These are phyloP conservation scores for Tulasnella calospora DNA, from an alignment of 768 basidiomycete genomes.

Conservation along the genomic window DNA sequence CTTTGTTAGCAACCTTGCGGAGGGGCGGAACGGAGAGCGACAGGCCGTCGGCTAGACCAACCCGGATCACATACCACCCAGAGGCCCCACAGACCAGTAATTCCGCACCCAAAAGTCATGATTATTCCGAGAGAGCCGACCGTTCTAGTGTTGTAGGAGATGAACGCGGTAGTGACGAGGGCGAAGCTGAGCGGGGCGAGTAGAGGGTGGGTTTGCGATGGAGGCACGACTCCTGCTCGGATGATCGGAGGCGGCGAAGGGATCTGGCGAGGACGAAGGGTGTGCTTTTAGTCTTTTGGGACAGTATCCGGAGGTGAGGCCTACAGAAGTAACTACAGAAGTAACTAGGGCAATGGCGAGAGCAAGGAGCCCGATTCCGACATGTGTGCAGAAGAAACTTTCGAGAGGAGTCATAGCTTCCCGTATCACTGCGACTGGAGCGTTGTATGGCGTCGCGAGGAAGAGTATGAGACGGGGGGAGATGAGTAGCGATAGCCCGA, in stretches of 20 bases:
- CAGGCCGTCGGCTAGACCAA: too few relatives aligned
- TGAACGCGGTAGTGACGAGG: constrained; percentile 51
- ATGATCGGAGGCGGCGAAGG: constrained; percentile 32
- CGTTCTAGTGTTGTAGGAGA: constrained; percentile 54
- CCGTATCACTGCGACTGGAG: constrained; percentile 33
- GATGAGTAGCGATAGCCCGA: constrained; percentile 43
- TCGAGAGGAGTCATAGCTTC: constrained; percentile 61
- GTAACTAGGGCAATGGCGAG: constrained; percentile 54
- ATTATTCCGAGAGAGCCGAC: constrained; percentile 55
- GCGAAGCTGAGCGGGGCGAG: constrained; percentile 56
- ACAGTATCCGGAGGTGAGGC: constrained; percentile 16
- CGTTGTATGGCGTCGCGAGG: constrained; percentile 45
- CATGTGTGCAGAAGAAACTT: constrained; percentile 58
- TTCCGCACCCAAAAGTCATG: constrained; percentile 48
- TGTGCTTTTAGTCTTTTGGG: constrained; percentile 13
- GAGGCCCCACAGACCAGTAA: constrained; percentile 60
- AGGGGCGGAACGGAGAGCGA: neutral
- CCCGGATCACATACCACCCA: constrained; percentile 58
- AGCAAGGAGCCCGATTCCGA: constrained; percentile 57
- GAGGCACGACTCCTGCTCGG: constrained; percentile 32
- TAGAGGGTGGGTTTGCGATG: constrained; percentile 43
- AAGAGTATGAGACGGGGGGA: constrained; percentile 67
- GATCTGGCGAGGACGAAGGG: neutral
- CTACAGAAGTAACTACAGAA: constrained; percentile 43
- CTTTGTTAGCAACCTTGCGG: too few relatives aligned